A percentile compares a stretch with the other conserved stretches of the same genome.
Evolutionary conservation across 2,329 filamentous ascomycete species (phyloP).

Genomic region (Aureobasidium namibiae): DNA sequence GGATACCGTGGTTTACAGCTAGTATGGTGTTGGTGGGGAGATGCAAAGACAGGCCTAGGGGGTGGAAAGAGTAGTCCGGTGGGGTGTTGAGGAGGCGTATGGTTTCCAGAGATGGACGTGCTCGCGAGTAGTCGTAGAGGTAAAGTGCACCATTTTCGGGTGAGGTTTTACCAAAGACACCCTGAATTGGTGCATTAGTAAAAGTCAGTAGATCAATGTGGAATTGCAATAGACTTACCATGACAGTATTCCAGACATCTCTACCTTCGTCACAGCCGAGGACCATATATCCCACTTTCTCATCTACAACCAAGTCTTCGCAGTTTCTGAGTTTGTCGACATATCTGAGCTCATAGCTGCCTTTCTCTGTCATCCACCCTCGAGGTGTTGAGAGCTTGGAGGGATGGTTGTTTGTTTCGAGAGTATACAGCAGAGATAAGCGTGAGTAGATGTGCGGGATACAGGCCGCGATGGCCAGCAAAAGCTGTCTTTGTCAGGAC

Average conservation of each 20-base stretch:
- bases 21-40: conserved; percentile 28
- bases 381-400: neutral
- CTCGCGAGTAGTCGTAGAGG: conserved; percentile 30
- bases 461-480: neutral
- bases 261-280: conserved; percentile 36
- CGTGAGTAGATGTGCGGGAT: conserved; percentile 4
- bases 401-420: neutral
- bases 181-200: conserved; percentile 4
- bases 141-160: conserved; percentile 26
- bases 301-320: conserved; percentile 35
- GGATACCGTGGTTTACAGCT: conserved; percentile 32
- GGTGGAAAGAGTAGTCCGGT: conserved; percentile 30
- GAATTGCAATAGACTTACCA: conserved; percentile 25
- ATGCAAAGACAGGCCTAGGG: conserved; percentile 34
- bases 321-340: conserved; percentile 32
- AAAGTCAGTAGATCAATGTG: too few species aligned
- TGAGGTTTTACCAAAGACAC: neutral
- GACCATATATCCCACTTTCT: conserved; percentile 30
- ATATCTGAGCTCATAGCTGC: conserved; percentile 25
- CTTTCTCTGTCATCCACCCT: conserved; percentile 15
- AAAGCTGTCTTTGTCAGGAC: neutral
- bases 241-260: conserved; percentile 39
- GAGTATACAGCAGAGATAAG: neutral
- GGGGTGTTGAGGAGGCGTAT: conserved; percentile 23
- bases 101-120: conserved; percentile 16